phyloP scores from a whole-genome alignment of 345 rosid species.

The Gossypium sturtianum region DNA sequence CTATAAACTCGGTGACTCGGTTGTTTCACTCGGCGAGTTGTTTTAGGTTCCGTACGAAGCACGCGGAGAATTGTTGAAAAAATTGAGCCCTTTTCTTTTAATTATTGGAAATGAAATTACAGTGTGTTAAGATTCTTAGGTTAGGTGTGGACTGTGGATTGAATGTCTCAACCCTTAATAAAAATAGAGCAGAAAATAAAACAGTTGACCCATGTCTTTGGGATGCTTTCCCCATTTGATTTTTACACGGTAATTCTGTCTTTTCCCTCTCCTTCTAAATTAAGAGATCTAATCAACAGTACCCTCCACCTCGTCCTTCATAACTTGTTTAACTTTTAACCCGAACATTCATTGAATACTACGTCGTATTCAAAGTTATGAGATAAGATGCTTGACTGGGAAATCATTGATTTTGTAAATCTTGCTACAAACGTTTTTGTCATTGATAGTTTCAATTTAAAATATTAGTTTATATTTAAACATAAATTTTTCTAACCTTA shows the following conservation, averaged over 20 bases:
- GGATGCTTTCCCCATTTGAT: background rate
- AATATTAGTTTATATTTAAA: background rate
- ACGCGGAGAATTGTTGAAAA: slow-evolving; percentile 46
- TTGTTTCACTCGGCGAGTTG: slow-evolving; percentile 4
- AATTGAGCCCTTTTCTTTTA: background rate
- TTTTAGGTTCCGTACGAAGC: slow-evolving; percentile 15
- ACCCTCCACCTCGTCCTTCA: too few relatives aligned
- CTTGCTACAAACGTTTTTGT: background rate
- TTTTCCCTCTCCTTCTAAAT: background rate
- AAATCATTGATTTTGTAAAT: background rate
- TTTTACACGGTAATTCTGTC: background rate
- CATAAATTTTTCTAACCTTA: background rate
- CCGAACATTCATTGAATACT: too few relatives aligned
- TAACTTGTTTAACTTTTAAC: too few relatives aligned
- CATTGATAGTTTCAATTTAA: background rate
- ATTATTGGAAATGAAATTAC: background rate
- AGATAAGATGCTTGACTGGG: background rate
- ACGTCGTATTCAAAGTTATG: background rate
- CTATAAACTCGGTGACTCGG: slow-evolving; percentile 4
- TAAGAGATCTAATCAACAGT: background rate
- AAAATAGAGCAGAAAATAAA: background rate
- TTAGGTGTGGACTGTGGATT: background rate
- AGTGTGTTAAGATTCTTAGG: background rate
- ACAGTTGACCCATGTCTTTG: background rate
- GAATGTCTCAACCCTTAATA: background rate